Evolutionary conservation across 1,284 basidiomycete species (phyloP), one percentile per base, ranked within the genome.

Genomic region (Hemileia vastatrix): DNA sequence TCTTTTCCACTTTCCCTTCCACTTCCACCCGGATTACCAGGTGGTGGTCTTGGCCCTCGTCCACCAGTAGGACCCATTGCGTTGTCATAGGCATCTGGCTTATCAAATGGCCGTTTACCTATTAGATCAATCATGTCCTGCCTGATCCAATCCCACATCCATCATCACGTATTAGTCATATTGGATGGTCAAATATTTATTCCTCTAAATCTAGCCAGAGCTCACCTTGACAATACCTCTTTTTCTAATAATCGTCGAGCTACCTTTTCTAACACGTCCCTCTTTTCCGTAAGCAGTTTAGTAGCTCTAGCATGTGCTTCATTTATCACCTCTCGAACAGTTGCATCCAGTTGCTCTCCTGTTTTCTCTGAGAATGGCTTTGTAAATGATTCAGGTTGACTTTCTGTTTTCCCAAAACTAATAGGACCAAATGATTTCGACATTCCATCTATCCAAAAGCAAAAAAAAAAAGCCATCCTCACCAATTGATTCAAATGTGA

Each of bases 361-460:
- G 94, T 99, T 77, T 88, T 88, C 82, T 99, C 94, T 68, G 88
- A 92, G 81, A 96, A 98, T 1, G 94, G 94, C 77, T 98, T 98
- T 68, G 90, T 90, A 86, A 92, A 94, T 40, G 83, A 81, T 76
- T 96, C 92, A 62, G 86, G 85, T 52, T 89, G 83, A 36, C 85
- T 85, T 68, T 90, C 84, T 53, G 84, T 82, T 33, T 87, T 86
- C 59, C 91, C 91, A 75, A 97, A 99, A 70, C 88, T 92, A 67
- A 99, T 88, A 1, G 95, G 95, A 0, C 94, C 94, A 66, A 99
- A 90, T 57, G 85, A 83, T 57, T 83, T 81, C 78, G 94, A 94
- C 94, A 99, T 97, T 64, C 94, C 94, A 77, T 93, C 69, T 70
- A 54, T 32, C 4, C 1, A 18, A 91, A 77, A n/a, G 87, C 87